Base-by-base conservation (phyloP, 495 filamentous ascomycete species). In the Collariella sp. region DNA sequence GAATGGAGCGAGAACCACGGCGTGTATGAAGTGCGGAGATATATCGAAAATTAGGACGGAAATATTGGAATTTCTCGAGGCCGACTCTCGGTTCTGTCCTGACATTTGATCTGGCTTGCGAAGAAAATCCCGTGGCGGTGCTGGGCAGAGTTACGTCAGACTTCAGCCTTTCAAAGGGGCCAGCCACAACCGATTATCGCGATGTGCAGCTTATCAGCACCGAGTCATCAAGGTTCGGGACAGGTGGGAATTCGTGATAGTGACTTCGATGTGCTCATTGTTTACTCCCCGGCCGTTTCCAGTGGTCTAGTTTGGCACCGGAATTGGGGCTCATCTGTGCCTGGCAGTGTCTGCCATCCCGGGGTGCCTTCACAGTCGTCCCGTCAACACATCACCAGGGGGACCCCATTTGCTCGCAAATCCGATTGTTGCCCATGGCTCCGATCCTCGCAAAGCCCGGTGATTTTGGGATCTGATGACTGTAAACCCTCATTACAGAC, bases 401-500 rank as follows among this genome's bases (percentile, higher is more conserved):
- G 54, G 50, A 59, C 54, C 56, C 60, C 56, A 41, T 49, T 52
- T 52, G 53, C 49, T 61, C 52, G 62, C 47, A 54, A 61, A 50
- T 48, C 57, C 58, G 48, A 46, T 57, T 61, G 52, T 63, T 58
- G 60, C 59, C 61, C 54, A 57, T 55, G 59, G 61, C 58, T 57
- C 57, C 59, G 57, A 64, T 67, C 62, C 67, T 58, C 57, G 62
- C 45, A 61, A 65, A 69, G 59, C 62, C 66, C 53, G 52, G 59
- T 55, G 60, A 62, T 70, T 69, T 60, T 65, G 62, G 64, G 48
- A 62, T 70, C 68, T 73, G 71, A 73, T 76, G 73, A 76, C 72
- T 75, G 68, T 75, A 75, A 76, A 76, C 71, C 75, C 74, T 76
- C 67, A 78, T 75, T 76, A 78, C 75, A 76, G 75, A 78, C 75